Conservation (phyloP, 352 stramenopile species). For the Globisporangium abappressorium region DNA sequence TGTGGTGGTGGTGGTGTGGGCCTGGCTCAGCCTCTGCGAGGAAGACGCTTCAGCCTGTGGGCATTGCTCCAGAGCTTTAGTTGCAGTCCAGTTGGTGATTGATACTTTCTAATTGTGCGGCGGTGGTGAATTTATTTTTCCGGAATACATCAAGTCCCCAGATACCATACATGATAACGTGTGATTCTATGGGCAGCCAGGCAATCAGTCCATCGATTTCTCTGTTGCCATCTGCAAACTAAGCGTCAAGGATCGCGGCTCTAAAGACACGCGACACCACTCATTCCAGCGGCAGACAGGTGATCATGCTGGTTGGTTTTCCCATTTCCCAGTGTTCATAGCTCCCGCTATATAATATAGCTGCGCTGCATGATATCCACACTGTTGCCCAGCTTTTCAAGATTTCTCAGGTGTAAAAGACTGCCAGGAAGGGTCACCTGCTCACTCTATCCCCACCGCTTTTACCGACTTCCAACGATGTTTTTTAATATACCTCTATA, state of each 20-base stretch:
- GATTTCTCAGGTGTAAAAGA: background rate
- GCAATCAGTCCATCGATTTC: background rate
- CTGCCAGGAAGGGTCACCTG: background rate
- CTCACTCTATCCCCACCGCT: background rate
- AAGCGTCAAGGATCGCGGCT: background rate
- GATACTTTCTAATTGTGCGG: background rate
- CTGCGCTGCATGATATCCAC: background rate
- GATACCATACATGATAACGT: background rate
- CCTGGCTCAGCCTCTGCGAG: background rate
- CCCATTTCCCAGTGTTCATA: background rate
- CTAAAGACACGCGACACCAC: background rate
- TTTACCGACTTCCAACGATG: background rate
- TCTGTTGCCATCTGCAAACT: background rate
- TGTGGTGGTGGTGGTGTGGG: background rate
- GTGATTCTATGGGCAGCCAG: background rate
- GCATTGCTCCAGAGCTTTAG: background rate
- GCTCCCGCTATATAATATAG: background rate
- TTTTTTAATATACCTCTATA: too few relatives aligned
- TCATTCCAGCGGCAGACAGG: background rate
- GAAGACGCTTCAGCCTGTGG: background rate
- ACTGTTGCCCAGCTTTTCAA: background rate
- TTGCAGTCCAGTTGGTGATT: background rate
- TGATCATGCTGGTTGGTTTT: background rate
- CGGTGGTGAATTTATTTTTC: background rate
- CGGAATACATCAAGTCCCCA: background rate